Evolutionary conservation across 1,284 basidiomycete species (phyloP).

Genomic region (Moesziomyces antarcticus): DNA sequence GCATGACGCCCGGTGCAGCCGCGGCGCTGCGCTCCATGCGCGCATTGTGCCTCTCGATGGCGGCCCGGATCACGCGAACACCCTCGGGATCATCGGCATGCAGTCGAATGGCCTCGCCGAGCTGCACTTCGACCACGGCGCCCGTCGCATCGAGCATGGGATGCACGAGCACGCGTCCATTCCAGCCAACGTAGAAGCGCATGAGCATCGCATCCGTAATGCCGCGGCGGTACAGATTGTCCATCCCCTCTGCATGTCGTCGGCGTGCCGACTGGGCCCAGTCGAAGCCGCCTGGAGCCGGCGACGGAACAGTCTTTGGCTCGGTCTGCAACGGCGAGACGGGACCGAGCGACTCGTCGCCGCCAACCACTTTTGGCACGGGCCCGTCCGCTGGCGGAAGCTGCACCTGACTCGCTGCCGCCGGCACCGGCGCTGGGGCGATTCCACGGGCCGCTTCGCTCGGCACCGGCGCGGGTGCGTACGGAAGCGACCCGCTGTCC

Average conservation of each 20-base stretch:
- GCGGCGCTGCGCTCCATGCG: conserved; percentile 18
- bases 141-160: conserved; percentile 43
- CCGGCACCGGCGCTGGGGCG: conserved; percentile 12
- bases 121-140: conserved; percentile 42
- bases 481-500: conserved; percentile 21
- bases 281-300: conserved; percentile 12
- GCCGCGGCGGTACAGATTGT: conserved; percentile 62
- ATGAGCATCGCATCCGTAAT: conserved; percentile 65
- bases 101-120: conserved; percentile 53
- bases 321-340: conserved; percentile 21
- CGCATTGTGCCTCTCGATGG: conserved; percentile 26
- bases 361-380: conserved; percentile 9
- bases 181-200: conserved; percentile 63
- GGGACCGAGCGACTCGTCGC: conserved; percentile 20
- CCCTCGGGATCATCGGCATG: conserved; percentile 60
- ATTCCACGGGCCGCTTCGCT: conserved; percentile 38
- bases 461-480: conserved; percentile 30
- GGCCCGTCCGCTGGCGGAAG: conserved; percentile 6
- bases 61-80: conserved; percentile 42
- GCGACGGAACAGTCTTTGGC: conserved; percentile 11
- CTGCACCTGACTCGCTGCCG: conserved; percentile 7
- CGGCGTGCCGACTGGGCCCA: conserved; percentile 39
- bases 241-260: conserved; percentile 59
- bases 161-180: conserved; percentile 62
- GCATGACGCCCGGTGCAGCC: conserved; percentile 1